Conservation (phyloP, 108 stramenopile genomes). For the Schizochytrium sp. region DNA sequence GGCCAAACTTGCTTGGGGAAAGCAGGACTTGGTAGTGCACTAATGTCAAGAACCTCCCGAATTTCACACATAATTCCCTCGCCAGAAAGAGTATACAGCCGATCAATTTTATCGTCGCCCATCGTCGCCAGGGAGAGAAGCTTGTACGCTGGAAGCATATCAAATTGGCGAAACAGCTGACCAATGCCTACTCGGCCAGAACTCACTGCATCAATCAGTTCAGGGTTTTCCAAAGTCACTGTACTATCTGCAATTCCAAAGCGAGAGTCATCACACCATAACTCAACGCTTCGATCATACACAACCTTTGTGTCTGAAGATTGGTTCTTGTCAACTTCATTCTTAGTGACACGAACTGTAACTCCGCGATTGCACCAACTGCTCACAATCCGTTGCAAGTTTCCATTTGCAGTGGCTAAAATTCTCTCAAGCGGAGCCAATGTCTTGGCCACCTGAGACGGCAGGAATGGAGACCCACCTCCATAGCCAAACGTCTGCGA, state of each 20-base stretch:
- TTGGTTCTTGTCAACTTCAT: neutral
- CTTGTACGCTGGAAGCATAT: neutral
- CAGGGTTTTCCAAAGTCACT: neutral
- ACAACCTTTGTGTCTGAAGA: neutral
- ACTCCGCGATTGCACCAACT: slow-evolving; percentile 41
- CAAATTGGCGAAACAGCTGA: slow-evolving; percentile 33
- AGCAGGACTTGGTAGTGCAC: neutral
- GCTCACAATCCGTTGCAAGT: slow-evolving; percentile 55
- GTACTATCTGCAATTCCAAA: slow-evolving; percentile 11
- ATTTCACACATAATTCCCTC: slow-evolving; percentile 48
- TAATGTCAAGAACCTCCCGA: neutral
- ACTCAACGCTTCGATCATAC: slow-evolving; percentile 36
- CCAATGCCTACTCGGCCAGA: slow-evolving; percentile 40
- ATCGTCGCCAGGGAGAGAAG: neutral
- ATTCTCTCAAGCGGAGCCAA: slow-evolving; percentile 19
- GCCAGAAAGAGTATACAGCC: neutral
- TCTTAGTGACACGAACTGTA: neutral
- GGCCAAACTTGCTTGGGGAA: neutral
- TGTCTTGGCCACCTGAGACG: neutral
- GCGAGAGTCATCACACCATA: neutral
- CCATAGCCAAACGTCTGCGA: neutral
- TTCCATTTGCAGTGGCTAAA: slow-evolving; percentile 50
- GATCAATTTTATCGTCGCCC: neutral
- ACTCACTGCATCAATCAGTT: neutral
- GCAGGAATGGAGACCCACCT: slow-evolving; percentile 6